phyloP scores from a whole-genome alignment of 2,329 filamentous ascomycete species.

The Cordyceps farinosa region DNA sequence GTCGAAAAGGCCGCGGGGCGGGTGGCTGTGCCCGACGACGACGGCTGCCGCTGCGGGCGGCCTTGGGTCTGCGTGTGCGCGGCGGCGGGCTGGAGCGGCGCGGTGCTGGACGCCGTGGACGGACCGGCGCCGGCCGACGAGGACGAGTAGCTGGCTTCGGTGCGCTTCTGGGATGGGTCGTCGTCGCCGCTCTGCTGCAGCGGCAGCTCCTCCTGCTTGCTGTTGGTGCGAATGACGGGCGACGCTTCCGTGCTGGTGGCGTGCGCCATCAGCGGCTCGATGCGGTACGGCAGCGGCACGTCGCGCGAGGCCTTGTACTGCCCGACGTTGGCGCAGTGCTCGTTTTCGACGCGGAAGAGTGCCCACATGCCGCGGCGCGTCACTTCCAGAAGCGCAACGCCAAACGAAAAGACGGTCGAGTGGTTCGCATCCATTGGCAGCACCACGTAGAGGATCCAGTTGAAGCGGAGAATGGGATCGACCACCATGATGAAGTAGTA shows the following conservation, averaged over 20 bases:
- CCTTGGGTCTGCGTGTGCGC: neutral
- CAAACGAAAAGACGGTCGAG: constrained; percentile 75
- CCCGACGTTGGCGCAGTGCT: constrained; percentile 89
- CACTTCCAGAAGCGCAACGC: constrained; percentile 74
- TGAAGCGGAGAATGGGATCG: constrained; percentile 83
- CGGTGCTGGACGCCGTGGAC: neutral
- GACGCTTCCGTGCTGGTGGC: constrained; percentile 37
- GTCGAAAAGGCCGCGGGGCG: constrained; percentile 12
- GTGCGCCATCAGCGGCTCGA: constrained; percentile 44
- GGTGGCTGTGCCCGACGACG: neutral
- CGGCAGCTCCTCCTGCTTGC: constrained; percentile 18
- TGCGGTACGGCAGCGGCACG: constrained; percentile 76
- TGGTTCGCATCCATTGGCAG: constrained; percentile 78
- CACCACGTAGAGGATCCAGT: constrained; percentile 91
- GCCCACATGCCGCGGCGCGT: constrained; percentile 87
- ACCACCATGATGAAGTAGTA: constrained; percentile 84
- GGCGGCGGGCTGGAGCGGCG: neutral
- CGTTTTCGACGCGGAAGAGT: constrained; percentile 92
- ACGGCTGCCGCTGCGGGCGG: neutral
- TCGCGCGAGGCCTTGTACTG: constrained; percentile 88
- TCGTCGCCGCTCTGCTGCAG: constrained; percentile 18
- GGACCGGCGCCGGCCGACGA: neutral
- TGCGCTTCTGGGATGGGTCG: neutral
- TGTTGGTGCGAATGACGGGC: constrained; percentile 14
- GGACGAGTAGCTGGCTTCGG: neutral